A percentile compares a stretch with the other conserved stretches of the same genome.
Conservation (phyloP, 129 eudicot genomes). For the Erigeron canadensis region DNA sequence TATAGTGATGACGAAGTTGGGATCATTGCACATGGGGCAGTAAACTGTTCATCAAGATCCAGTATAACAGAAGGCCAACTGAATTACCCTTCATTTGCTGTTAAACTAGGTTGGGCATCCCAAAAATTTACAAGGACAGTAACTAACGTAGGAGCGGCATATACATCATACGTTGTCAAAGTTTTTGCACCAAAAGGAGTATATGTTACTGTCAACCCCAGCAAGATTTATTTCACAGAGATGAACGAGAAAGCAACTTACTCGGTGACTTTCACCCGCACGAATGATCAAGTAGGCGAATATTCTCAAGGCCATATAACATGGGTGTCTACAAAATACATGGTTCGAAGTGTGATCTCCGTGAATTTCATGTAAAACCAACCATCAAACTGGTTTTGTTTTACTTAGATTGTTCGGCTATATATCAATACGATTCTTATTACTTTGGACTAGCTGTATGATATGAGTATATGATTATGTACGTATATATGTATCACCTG, state of each 20-base stretch:
- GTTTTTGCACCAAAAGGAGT: constrained; percentile 38
- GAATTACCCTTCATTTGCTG: constrained; percentile 21
- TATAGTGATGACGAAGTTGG: constrained; percentile 29
- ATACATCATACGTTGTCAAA: constrained; percentile 24
- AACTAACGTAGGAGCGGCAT: constrained; percentile 34
- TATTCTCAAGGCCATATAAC: constrained; percentile 35
- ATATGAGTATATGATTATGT: no score
- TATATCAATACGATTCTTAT: neutral
- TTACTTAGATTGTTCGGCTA: neutral
- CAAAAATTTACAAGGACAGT: constrained; percentile 44
- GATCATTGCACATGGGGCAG: constrained; percentile 18
- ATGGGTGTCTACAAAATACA: constrained; percentile 31
- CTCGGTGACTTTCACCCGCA: constrained; percentile 27
- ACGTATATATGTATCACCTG: no score
- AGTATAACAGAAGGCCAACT: constrained; percentile 27
- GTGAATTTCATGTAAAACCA: constrained; percentile 16
- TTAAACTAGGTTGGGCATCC: constrained; percentile 22
- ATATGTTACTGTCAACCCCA: constrained; percentile 32
- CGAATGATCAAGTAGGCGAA: neutral
- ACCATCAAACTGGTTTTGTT: no score
- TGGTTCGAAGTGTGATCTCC: constrained; percentile 29
- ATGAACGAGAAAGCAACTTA: constrained; percentile 32
- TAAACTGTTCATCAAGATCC: constrained; percentile 17
- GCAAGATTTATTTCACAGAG: constrained; percentile 23
- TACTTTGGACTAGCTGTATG: no score